A percentile compares a stretch with the other conserved stretches of the same genome.
Evolutionary conservation across 768 basidiomycete genomes (phyloP).

Genomic region (Crepidotus variabilis): DNA sequence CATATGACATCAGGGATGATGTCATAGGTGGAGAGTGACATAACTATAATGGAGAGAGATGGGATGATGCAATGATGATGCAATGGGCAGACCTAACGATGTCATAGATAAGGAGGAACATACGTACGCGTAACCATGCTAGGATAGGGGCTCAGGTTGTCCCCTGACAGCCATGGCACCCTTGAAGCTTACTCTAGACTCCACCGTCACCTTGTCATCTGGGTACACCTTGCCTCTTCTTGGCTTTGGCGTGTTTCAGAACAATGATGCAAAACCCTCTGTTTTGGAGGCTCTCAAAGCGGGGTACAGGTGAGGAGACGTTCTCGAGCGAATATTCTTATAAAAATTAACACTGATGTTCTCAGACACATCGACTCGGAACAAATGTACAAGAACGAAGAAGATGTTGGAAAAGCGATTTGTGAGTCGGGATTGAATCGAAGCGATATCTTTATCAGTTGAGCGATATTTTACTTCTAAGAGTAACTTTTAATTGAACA

Average conservation of each 20-base stretch:
- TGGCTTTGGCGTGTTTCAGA: slow-evolving; percentile 72
- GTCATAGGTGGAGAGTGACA: no score
- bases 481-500: neutral
- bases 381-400: slow-evolving; percentile 65
- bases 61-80: no score
- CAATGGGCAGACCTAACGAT: no score
- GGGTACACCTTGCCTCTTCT: slow-evolving; percentile 61
- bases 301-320: slow-evolving; percentile 44
- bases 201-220: slow-evolving; percentile 18
- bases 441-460: slow-evolving; percentile 68
- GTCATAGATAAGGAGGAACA: no score
- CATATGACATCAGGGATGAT: no score
- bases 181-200: slow-evolving; percentile 19
- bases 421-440: slow-evolving; percentile 52
- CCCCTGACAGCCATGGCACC: no score
- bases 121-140: no score
- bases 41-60: no score
- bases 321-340: neutral
- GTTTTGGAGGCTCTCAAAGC: slow-evolving; percentile 58
- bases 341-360: neutral
- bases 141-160: no score
- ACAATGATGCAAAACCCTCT: slow-evolving; percentile 50
- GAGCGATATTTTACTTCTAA: slow-evolving; percentile 17
- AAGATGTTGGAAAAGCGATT: slow-evolving; percentile 55
- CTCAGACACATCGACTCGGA: slow-evolving; percentile 72